A percentile compares a stretch with the other conserved stretches of the same genome.
Conservation (phyloP, 768 basidiomycete genomes). For the Pleurotus eryngii region DNA sequence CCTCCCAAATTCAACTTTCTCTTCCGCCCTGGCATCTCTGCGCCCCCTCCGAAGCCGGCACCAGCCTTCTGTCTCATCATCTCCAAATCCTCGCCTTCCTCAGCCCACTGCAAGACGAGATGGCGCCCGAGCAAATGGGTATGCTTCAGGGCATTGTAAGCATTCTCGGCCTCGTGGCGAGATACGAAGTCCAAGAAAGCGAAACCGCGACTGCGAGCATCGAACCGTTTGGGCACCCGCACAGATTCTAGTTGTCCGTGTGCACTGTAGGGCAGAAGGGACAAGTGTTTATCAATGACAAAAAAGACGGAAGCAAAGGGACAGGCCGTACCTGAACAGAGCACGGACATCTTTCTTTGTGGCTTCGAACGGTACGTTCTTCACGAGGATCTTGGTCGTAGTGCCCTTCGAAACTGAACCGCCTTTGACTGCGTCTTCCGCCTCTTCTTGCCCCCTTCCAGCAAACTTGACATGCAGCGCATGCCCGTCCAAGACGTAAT, state of each 20-base stretch:
- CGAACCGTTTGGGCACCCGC: constrained; percentile 89
- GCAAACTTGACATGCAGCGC: constrained; percentile 82
- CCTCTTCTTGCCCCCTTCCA: constrained; percentile 72
- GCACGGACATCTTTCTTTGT: constrained; percentile 89
- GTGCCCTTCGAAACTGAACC: constrained; percentile 47
- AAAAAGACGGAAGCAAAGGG: constrained; percentile 12
- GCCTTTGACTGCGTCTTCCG: constrained; percentile 30
- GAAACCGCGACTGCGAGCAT: constrained; percentile 86
- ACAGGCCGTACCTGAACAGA: constrained; percentile 69
- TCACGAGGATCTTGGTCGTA: constrained; percentile 88
- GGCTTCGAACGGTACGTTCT: constrained; percentile 97
- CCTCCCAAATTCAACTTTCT: constrained; percentile 57
- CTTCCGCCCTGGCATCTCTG: constrained; percentile 70
- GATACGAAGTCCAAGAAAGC: constrained; percentile 95
- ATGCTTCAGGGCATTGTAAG: constrained; percentile 81
- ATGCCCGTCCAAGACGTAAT: constrained; percentile 85
- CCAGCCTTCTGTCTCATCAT: constrained; percentile 75
- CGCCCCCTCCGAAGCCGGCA: constrained; percentile 72
- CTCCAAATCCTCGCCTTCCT: constrained; percentile 78
- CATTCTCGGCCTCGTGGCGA: constrained; percentile 85
- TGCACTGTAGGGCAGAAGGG: constrained; percentile 42
- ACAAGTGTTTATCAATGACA: constrained; percentile 6
- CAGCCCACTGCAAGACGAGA: constrained; percentile 93
- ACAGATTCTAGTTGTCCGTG: constrained; percentile 94
- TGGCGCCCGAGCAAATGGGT: constrained; percentile 96